These are phyloP conservation scores for Cajanus cajan DNA, from an alignment of 306 rosid species.

Conservation along the genomic window DNA sequence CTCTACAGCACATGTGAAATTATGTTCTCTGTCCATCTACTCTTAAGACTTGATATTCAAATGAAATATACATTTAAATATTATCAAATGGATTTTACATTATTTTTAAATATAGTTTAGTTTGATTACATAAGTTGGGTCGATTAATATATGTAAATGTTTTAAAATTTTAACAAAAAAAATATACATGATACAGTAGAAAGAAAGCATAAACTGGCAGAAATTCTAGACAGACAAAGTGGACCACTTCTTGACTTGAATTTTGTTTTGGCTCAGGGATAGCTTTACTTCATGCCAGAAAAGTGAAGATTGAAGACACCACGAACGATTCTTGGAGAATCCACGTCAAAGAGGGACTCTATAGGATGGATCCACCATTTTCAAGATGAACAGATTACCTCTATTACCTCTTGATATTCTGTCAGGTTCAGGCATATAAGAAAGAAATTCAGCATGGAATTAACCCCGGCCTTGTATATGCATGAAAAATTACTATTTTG, in stretches of 20 bases:
- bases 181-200: not conserved
- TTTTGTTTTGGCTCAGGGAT: not conserved
- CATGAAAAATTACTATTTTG: not conserved
- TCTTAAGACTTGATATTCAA: not conserved
- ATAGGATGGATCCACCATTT: constrained; percentile 84
- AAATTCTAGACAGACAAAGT: not conserved
- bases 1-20: too few relatives aligned
- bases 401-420: constrained; percentile 83
- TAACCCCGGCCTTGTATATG: not conserved
- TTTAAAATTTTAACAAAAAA: not conserved
- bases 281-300: not conserved
- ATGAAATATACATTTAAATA: not conserved
- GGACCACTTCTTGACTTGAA: not conserved
- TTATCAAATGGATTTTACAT: not conserved
- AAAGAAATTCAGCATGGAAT: constrained; percentile 9
- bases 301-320: not conserved
- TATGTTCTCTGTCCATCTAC: too few relatives aligned
- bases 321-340: not conserved
- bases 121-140: not conserved
- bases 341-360: constrained; percentile 63
- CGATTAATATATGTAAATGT: not conserved
- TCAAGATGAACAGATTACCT: constrained; percentile 84
- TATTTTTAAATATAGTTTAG: not conserved
- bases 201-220: not conserved
- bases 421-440: constrained; percentile 28